phyloP scores from a whole-genome alignment of 1,284 basidiomycete species.

The Somion occarium region DNA sequence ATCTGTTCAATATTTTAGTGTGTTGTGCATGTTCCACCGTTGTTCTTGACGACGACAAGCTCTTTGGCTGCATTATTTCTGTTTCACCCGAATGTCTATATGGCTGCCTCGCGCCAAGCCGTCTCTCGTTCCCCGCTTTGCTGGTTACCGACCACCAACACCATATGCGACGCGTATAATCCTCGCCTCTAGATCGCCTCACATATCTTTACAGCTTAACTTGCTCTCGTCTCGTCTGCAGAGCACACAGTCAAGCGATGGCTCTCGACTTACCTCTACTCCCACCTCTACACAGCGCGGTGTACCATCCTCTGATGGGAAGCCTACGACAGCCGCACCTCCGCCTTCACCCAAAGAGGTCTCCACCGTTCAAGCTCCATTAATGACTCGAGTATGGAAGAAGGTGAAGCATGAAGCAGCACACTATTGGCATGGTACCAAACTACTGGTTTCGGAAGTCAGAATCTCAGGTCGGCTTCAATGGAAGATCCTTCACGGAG shows the following conservation, averaged over 20 bases:
- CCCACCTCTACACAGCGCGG: conserved; percentile 17
- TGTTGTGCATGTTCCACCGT: not conserved
- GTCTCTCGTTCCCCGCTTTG: conserved; percentile 37
- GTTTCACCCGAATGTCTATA: conserved; percentile 25
- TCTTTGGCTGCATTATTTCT: not conserved
- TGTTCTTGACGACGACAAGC: not conserved
- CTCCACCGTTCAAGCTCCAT: conserved; percentile 39
- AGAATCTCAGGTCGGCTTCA: conserved; percentile 86
- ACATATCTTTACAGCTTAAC: conserved; percentile 11
- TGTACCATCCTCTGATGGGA: conserved; percentile 31
- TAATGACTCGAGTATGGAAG: conserved; percentile 72
- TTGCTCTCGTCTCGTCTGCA: conserved; percentile 17
- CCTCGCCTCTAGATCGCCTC: conserved; percentile 16
- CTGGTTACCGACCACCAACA: conserved; percentile 16
- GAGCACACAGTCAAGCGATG: conserved; percentile 24
- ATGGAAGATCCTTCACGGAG: conserved; percentile 90
- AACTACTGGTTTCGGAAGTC: conserved; percentile 93
- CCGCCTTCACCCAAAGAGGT: conserved; percentile 50
- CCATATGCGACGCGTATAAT: conserved; percentile 27
- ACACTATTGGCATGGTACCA: conserved; percentile 98
- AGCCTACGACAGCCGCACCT: conserved; percentile 44
- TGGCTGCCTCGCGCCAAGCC: conserved; percentile 35
- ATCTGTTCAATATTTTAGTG: not conserved
- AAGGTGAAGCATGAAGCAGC: conserved; percentile 93
- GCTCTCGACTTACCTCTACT: conserved; percentile 15